Conservation (phyloP, 108 stramenopile genomes). For the Schizochytrium sp. region DNA sequence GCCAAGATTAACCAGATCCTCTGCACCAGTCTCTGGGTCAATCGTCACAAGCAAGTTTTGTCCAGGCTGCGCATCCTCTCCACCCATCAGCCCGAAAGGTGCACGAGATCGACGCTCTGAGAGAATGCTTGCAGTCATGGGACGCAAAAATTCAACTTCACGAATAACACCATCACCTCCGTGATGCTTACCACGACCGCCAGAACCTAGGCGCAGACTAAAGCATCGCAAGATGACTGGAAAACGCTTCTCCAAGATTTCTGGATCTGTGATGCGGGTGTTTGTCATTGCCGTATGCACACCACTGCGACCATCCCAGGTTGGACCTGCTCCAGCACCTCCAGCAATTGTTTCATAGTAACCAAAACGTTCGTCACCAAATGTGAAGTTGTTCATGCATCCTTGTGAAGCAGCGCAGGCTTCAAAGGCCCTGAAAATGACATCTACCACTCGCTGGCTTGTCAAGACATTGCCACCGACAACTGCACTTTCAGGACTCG, state of each 20-base stretch:
- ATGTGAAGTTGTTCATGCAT: slow-evolving; percentile 99
- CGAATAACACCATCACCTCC: slow-evolving; percentile 96
- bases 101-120: slow-evolving; percentile 90
- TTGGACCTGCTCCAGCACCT: slow-evolving; percentile 96
- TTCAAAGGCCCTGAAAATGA: slow-evolving; percentile 92
- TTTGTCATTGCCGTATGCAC: slow-evolving; percentile 99
- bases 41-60: slow-evolving; percentile 83
- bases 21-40: not conserved
- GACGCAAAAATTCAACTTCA: slow-evolving; percentile 91
- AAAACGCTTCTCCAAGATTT: slow-evolving; percentile 94
- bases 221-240: slow-evolving; percentile 92
- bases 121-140: slow-evolving; percentile 91
- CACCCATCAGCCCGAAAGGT: slow-evolving; percentile 95
- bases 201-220: slow-evolving; percentile 87
- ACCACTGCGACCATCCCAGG: slow-evolving; percentile 93
- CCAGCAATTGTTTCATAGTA: slow-evolving; percentile 99
- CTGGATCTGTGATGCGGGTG: slow-evolving; percentile 98
- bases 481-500: slow-evolving; percentile 91
- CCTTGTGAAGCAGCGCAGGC: slow-evolving; percentile 98
- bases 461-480: slow-evolving; percentile 99
- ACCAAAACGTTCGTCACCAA: slow-evolving; percentile 94
- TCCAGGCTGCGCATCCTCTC: slow-evolving; percentile 85
- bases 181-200: slow-evolving; percentile 86
- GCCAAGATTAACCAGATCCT: slow-evolving; percentile 17
- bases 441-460: slow-evolving; percentile 96